Evolutionary conservation across 2,329 filamentous ascomycete genomes (phyloP).

Genomic region (Calonectria multiphialidica): DNA sequence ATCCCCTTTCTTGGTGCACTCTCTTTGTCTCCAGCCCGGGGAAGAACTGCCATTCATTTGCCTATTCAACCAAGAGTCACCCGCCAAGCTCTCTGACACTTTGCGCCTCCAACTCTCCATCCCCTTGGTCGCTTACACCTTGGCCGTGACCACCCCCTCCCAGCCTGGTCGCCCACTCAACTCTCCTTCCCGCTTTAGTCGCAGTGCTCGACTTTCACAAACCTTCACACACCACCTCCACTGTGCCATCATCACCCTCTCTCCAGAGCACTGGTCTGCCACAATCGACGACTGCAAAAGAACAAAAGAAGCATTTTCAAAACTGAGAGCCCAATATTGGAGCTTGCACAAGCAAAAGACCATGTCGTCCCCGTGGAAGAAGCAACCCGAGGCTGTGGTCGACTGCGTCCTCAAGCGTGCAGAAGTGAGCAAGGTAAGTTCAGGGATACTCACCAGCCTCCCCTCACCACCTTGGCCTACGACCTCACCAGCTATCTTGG

Average conservation of each 20-base stretch:
- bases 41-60: conserved; percentile 1
- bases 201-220: conserved; percentile 21
- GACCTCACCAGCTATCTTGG: not conserved
- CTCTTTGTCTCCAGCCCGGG: not conserved
- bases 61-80: not conserved
- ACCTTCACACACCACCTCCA: conserved; percentile 24
- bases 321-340: conserved; percentile 31
- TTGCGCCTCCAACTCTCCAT: conserved; percentile 24
- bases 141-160: not conserved
- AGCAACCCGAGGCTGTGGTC: conserved; percentile 73
- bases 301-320: not conserved
- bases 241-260: conserved; percentile 3
- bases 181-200: conserved; percentile 28
- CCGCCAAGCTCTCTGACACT: conserved; percentile 27
- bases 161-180: conserved; percentile 22
- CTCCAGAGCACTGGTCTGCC: not conserved
- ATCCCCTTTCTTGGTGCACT: conserved; percentile 2
- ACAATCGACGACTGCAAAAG: conserved; percentile 13
- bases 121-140: conserved; percentile 26
- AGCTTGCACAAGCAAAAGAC: conserved; percentile 34
- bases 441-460: conserved; percentile 21
- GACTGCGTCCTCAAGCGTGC: conserved; percentile 79
- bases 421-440: conserved; percentile 79
- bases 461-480: conserved; percentile 5
- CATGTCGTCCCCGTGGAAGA: conserved; percentile 73